A percentile compares a stretch with the other conserved stretches of the same genome.
Evolutionary conservation across 1,284 basidiomycete species (phyloP).

Genomic region (Boletellus deceptivus): DNA sequence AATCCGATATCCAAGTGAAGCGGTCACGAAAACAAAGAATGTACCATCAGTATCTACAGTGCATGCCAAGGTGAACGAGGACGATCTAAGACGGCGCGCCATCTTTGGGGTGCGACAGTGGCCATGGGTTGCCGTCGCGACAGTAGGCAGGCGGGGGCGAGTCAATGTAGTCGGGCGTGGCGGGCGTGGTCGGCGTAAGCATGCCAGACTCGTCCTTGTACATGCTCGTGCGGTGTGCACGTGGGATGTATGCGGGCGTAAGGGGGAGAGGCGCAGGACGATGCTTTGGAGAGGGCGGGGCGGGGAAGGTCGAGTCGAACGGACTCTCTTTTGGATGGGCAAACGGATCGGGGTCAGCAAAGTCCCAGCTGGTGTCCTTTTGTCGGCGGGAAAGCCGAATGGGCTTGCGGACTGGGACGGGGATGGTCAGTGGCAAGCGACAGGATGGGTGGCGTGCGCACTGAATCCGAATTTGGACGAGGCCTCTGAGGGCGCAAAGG

Average conservation of each 20-base stretch:
- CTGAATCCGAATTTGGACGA: slow-evolving; percentile 31
- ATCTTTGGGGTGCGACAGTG: background rate
- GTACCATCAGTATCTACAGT: too few relatives aligned
- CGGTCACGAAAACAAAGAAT: too few relatives aligned
- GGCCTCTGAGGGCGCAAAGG: slow-evolving; percentile 26
- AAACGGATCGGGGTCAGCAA: slow-evolving; percentile 32
- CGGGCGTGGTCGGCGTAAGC: slow-evolving; percentile 16
- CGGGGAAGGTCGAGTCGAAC: background rate
- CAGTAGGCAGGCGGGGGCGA: slow-evolving; percentile 29
- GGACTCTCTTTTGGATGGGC: slow-evolving; percentile 4
- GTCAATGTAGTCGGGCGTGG: slow-evolving; percentile 20
- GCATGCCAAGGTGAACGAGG: background rate
- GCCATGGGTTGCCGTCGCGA: slow-evolving; percentile 9
- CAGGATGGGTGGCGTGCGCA: slow-evolving; percentile 5
- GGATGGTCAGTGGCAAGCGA: background rate
- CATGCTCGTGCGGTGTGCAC: slow-evolving; percentile 15
- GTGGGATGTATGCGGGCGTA: slow-evolving; percentile 4
- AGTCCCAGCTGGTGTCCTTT: slow-evolving; percentile 28
- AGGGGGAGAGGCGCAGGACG: slow-evolving; percentile 17
- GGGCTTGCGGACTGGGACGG: slow-evolving; percentile 23
- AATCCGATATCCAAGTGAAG: too few relatives aligned
- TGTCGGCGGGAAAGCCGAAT: slow-evolving; percentile 23
- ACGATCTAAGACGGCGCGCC: background rate
- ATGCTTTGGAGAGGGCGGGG: slow-evolving; percentile 5
- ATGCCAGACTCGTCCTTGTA: slow-evolving; percentile 23